Evolutionary conservation across 192 early-diverging fungal species (phyloP).

Genomic region (Coemansia sp.): DNA sequence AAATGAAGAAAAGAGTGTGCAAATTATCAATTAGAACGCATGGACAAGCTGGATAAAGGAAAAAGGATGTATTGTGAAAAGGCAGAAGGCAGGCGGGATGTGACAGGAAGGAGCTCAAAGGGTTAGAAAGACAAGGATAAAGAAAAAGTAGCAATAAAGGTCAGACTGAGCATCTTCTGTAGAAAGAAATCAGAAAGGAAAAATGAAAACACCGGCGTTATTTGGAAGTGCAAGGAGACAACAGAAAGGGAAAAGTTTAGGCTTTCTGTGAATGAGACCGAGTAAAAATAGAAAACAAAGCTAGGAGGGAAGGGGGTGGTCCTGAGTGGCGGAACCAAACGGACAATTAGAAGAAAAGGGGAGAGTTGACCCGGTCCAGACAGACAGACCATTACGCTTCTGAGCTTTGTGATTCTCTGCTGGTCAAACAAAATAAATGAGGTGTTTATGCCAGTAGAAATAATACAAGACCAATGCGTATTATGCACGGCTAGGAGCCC

Average conservation of each 20-base stretch:
- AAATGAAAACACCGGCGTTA: neutral
- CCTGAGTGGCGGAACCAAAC: conserved; percentile 1
- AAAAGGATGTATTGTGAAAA: neutral
- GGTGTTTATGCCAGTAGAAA: neutral
- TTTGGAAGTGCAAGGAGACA: neutral
- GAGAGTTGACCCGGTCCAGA: neutral
- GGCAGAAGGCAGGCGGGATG: too few species aligned
- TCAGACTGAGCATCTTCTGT: neutral
- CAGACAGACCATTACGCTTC: too few species aligned
- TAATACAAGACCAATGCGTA: neutral
- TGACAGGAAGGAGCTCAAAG: too few species aligned
- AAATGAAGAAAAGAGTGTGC: neutral
- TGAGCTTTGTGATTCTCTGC: too few species aligned
- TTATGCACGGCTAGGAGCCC: conserved; percentile 2
- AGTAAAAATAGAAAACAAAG: conserved; percentile 9
- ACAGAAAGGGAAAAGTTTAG: neutral
- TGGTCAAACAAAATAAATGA: too few species aligned
- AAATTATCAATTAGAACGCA: neutral
- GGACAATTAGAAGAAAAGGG: neutral
- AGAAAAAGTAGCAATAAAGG: neutral
- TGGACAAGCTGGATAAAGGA: neutral
- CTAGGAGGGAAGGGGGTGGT: neutral
- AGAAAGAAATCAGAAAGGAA: neutral
- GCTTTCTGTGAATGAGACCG: conserved; percentile 5
- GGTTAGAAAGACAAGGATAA: conserved; percentile 1